Base-by-base conservation (phyloP, 1,284 basidiomycete genomes). In the Phylloporus sp. region DNA sequence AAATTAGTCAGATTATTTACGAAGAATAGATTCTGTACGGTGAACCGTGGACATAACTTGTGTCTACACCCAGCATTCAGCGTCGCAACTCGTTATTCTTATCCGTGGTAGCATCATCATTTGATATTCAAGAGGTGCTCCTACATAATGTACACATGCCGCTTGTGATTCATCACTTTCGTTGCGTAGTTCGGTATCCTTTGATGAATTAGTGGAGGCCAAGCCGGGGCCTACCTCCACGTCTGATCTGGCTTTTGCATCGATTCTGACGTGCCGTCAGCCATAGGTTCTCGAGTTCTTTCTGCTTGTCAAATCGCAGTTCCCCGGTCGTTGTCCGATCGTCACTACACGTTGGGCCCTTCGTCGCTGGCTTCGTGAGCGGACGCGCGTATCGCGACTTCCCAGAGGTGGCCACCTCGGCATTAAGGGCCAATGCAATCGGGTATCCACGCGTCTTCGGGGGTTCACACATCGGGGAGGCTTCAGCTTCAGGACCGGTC, bases 391-490 rank as follows among this genome's bases (percentile, higher is more conserved):
- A n/a, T n/a, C 22, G 37, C 26, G 28, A 26, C 6, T 11, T n/a
- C n/a, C n/a, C n/a, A n/a, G n/a, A n/a, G n/a, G n/a, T n/a, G n/a
- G n/a, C n/a, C n/a, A n/a, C n/a, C n/a, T n/a, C 79, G 52, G 44
- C 13, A 32, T 32, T 26, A 51, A 47, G 17, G n/a, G n/a, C 24
- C 20, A 92, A 78, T 29, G 92, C 80, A 20, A 82, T 69, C 59
- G 93, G 78, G 74, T 93, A 93, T 58, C n/a, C n/a, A 65, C 93
- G 82, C 12, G 42, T 6, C 39, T 13, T 40, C 49, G 18, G 26
- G 28, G n/a, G n/a, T 34, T 13, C 15, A 17, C 20, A 13, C 53
- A 40, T 51, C 22, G 26, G 10, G 10, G 34, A 29, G 3, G 47
- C 22, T 31, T 39, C 17, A 2, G 47, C 29, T 22, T 18, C 42